These are phyloP conservation scores for Kluyveromyces wickerhamii DNA, from an alignment of 805 yeast genomes.

Conservation along the genomic window DNA sequence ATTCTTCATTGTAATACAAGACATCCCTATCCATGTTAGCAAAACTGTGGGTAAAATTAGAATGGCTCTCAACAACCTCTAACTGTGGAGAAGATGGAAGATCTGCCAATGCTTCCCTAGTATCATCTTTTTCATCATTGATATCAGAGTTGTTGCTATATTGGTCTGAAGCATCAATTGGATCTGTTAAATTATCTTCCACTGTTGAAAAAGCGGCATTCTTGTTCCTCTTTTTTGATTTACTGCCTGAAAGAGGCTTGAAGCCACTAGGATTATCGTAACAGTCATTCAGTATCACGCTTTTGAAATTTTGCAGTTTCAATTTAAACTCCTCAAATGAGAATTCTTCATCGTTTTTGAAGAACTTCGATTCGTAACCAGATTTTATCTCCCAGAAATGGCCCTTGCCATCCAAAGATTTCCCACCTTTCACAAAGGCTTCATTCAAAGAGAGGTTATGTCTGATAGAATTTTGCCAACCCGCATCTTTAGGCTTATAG, in stretches of 20 bases:
- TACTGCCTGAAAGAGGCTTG: neutral
- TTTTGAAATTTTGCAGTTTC: slow-evolving; percentile 10
- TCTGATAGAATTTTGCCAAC: slow-evolving; percentile 97
- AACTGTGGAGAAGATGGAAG: slow-evolving; percentile 3
- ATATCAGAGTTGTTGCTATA: neutral
- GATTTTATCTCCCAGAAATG: slow-evolving; percentile 88
- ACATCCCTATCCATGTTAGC: neutral
- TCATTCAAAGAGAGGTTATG: slow-evolving; percentile 90
- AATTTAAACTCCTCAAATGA: slow-evolving; percentile 18
- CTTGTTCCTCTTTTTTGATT: neutral
- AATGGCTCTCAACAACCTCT: neutral
- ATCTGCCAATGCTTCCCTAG: neutral
- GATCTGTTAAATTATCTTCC: neutral
- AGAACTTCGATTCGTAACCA: slow-evolving; percentile 77
- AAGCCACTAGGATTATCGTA: neutral
- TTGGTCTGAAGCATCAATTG: neutral
- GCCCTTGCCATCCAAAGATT: slow-evolving; percentile 78
- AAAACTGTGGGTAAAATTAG: neutral
- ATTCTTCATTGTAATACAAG: slow-evolving; percentile 3
- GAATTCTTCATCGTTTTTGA: slow-evolving; percentile 36
- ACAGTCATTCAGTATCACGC: neutral
- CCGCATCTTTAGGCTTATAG: slow-evolving; percentile 77
- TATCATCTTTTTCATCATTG: neutral
- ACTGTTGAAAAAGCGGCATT: neutral
- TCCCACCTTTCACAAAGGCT: slow-evolving; percentile 81